Evolutionary conservation across 2,329 filamentous ascomycete genomes (phyloP).

Genomic region (Lachnellula arida): DNA sequence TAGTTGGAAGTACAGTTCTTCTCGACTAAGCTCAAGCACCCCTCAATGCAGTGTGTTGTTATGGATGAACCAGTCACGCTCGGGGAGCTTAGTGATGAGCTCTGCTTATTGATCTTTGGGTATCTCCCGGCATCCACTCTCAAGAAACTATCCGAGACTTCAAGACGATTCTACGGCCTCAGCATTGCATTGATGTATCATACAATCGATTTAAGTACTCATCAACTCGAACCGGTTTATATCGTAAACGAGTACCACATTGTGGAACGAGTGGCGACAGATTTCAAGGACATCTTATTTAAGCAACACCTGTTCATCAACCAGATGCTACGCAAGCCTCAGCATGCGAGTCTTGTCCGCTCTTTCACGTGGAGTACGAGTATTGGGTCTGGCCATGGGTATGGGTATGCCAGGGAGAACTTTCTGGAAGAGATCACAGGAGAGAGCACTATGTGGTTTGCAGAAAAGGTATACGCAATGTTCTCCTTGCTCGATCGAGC

Average conservation of each 20-base stretch:
- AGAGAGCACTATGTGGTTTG: neutral
- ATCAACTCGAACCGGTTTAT: neutral
- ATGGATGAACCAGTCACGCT: neutral
- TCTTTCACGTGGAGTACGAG: neutral
- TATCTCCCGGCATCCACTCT: neutral
- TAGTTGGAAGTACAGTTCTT: neutral
- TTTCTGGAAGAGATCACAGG: neutral
- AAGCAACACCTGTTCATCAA: neutral
- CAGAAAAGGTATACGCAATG: neutral
- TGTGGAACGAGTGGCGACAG: fast-evolving
- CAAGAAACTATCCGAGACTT: neutral
- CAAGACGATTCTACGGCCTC: neutral
- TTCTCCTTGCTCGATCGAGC: neutral
- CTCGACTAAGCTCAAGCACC: neutral
- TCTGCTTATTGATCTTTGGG: neutral
- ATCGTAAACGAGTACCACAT: neutral
- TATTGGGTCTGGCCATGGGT: neutral
- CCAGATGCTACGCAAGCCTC: neutral
- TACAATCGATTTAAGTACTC: neutral
- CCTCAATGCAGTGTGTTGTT: neutral
- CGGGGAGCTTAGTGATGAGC: neutral
- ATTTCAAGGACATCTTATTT: neutral
- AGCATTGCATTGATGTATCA: neutral
- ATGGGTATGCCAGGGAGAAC: neutral
- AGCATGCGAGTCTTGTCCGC: neutral